These are phyloP conservation scores for Alternaria viburni DNA, from an alignment of 2,329 filamentous ascomycete species.

Conservation along the genomic window DNA sequence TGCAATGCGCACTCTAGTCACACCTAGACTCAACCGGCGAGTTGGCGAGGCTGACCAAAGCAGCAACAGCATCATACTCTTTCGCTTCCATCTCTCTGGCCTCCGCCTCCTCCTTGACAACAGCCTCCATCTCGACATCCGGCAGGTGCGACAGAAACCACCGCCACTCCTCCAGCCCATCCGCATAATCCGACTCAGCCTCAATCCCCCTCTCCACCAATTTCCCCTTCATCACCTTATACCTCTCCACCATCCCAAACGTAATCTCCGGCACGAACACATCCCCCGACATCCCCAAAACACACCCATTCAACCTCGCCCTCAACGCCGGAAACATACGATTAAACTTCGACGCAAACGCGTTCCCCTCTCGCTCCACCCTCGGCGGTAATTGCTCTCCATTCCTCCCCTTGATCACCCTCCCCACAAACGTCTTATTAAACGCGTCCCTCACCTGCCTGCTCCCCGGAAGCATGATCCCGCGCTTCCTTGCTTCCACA, in stretches of 20 bases:
- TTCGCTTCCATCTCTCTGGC: not conserved
- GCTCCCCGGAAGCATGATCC: slow-evolving; percentile 11
- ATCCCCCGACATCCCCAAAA: slow-evolving; percentile 14
- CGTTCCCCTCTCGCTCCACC: slow-evolving; percentile 4
- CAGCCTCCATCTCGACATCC: not conserved
- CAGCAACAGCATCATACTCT: slow-evolving; percentile 3
- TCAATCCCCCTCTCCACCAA: slow-evolving; percentile 5
- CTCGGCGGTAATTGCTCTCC: slow-evolving; percentile 6
- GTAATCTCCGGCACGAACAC: slow-evolving; percentile 16
- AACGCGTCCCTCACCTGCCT: slow-evolving; percentile 16
- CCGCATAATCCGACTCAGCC: not conserved
- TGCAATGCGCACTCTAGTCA: not conserved
- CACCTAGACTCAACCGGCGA: not conserved
- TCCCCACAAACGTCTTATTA: slow-evolving; percentile 22
- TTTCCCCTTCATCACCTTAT: slow-evolving; percentile 6
- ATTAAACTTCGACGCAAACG: slow-evolving; percentile 24
- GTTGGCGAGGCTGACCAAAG: slow-evolving; percentile 2
- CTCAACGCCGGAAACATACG: slow-evolving; percentile 13
- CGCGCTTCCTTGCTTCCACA: slow-evolving; percentile 11
- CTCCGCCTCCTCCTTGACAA: not conserved
- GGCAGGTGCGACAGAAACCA: slow-evolving; percentile 3
- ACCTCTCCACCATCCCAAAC: slow-evolving; percentile 12
- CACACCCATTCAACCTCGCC: not conserved
- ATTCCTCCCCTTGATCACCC: not conserved
- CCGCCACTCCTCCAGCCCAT: slow-evolving; percentile 11